A percentile compares a stretch with the other conserved stretches of the same genome.
These are phyloP conservation scores for Boletus sp. DNA, from an alignment of 768 basidiomycete species.

Conservation along the genomic window DNA sequence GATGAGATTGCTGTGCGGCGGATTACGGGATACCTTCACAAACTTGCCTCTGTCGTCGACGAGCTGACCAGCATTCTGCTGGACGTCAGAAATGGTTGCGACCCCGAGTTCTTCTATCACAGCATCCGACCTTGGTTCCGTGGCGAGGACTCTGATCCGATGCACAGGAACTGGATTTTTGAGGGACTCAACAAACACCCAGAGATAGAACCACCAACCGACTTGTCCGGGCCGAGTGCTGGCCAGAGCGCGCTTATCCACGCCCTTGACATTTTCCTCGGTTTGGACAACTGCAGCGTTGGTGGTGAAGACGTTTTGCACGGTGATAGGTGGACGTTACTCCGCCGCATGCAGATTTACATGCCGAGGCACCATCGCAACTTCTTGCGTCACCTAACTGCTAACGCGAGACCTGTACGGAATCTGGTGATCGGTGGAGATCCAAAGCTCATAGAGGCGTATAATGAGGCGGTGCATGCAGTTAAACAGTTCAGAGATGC, in stretches of 20 bases:
- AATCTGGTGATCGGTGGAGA: slow-evolving; percentile 42
- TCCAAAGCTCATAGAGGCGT: slow-evolving; percentile 46
- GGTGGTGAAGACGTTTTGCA: slow-evolving; percentile 1
- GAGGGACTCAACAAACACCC: slow-evolving; percentile 54
- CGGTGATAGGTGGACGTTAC: slow-evolving; percentile 41
- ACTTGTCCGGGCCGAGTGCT: slow-evolving; percentile 77
- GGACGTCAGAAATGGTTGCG: slow-evolving; percentile 65
- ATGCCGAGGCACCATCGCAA: slow-evolving; percentile 81
- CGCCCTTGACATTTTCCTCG: slow-evolving; percentile 69
- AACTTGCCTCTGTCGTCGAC: slow-evolving; percentile 64
- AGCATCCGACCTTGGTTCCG: slow-evolving; percentile 79
- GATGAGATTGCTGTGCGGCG: slow-evolving; percentile 64
- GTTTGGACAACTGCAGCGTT: slow-evolving; percentile 50
- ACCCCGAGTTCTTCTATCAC: slow-evolving; percentile 71
- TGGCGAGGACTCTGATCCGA: slow-evolving; percentile 57
- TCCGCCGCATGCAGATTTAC: slow-evolving; percentile 73
- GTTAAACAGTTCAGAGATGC: slow-evolving; percentile 74
- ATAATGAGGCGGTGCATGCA: slow-evolving; percentile 61
- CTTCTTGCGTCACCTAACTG: slow-evolving; percentile 68
- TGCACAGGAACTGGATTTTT: slow-evolving; percentile 51
- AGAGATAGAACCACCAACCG: slow-evolving; percentile 42
- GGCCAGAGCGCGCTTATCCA: slow-evolving; percentile 82
- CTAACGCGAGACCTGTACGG: slow-evolving; percentile 60
- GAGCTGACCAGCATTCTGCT: slow-evolving; percentile 61
- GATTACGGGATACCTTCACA: slow-evolving; percentile 59